Conservation (phyloP, 2,329 filamentous ascomycete species). For the Fusarium citri region DNA sequence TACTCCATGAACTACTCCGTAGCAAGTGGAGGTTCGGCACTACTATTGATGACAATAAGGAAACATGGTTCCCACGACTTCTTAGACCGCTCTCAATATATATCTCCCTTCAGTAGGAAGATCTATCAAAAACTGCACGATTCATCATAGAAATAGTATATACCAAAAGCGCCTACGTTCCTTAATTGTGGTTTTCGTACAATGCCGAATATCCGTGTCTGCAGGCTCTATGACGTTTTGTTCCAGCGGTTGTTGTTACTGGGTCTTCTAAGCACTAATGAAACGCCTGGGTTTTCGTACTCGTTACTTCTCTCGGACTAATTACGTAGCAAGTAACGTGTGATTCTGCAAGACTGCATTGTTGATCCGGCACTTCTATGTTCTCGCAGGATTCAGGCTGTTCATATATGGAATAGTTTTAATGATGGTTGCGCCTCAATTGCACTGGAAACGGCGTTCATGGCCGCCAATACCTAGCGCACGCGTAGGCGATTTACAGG, state of each 20-base stretch:
- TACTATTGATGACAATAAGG: background rate
- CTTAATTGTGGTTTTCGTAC: background rate
- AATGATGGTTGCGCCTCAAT: background rate
- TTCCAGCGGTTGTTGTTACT: background rate
- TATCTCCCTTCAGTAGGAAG: background rate
- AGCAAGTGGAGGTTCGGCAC: background rate
- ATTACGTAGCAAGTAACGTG: background rate
- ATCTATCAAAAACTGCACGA: background rate
- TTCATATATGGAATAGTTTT: background rate
- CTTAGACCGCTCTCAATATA: background rate
- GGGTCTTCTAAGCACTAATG: background rate
- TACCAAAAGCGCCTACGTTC: background rate
- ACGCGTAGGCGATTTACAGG: background rate
- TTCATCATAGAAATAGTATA: background rate
- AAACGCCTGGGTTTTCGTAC: background rate
- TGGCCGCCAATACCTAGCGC: background rate
- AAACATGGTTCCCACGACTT: background rate
- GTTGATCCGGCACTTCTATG: background rate
- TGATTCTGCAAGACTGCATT: background rate
- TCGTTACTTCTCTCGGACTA: background rate
- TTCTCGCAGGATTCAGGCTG: background rate
- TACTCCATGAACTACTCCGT: background rate
- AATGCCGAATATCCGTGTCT: background rate
- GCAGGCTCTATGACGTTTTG: too few relatives aligned
- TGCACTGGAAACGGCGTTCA: background rate